These are phyloP conservation scores for Tylopilus balloui DNA, from an alignment of 768 basidiomycete genomes.

Conservation along the genomic window DNA sequence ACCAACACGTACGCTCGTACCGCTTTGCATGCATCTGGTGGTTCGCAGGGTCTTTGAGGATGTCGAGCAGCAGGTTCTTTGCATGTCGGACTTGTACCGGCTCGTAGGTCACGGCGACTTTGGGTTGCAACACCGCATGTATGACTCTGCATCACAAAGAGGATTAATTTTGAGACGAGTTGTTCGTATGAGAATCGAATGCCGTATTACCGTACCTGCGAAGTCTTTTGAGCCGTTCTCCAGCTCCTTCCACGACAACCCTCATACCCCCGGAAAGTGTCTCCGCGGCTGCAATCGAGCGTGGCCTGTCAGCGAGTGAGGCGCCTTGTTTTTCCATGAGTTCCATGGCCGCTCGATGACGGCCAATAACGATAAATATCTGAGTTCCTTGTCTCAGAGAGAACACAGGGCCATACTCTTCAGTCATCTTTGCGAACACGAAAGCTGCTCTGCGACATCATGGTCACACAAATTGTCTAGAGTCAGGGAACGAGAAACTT, in stretches of 20 bases:
- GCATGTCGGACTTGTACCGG: conserved; percentile 33
- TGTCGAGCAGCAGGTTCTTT: conserved; percentile 32
- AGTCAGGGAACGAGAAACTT: too few species aligned
- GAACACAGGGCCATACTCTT: conserved; percentile 58
- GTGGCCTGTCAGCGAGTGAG: conserved; percentile 34
- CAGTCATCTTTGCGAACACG: conserved; percentile 50
- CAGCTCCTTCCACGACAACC: conserved; percentile 23
- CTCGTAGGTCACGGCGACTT: conserved; percentile 30
- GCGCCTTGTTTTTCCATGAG: conserved; percentile 39
- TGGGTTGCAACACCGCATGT: conserved; percentile 34
- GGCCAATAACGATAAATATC: conserved; percentile 21
- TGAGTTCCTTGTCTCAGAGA: conserved; percentile 44
- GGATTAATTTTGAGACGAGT: neutral
- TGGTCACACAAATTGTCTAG: neutral
- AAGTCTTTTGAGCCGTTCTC: conserved; percentile 30
- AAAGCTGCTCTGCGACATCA: conserved; percentile 11
- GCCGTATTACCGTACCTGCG: conserved; percentile 16
- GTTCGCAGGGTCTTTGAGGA: conserved; percentile 30
- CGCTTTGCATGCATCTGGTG: conserved; percentile 33
- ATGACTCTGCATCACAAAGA: conserved; percentile 22
- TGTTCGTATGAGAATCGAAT: neutral
- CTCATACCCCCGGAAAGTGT: conserved; percentile 34
- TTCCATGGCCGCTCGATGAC: conserved; percentile 33
- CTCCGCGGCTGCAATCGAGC: conserved; percentile 33
- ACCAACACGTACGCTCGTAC: conserved; percentile 9